Conservation (phyloP, 768 basidiomycete genomes). For the Boletellus ananas region DNA sequence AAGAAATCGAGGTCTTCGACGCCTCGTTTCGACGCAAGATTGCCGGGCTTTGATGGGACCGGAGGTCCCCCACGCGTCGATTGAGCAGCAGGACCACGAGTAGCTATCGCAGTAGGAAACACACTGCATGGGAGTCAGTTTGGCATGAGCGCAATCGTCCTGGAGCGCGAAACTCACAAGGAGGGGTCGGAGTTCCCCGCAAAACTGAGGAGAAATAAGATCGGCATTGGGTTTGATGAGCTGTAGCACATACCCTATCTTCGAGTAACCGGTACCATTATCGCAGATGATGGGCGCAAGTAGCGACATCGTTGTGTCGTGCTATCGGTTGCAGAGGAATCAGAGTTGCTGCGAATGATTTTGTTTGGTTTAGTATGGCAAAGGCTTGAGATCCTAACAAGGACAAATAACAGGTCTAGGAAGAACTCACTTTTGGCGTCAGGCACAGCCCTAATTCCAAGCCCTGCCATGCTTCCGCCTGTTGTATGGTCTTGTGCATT, state of each 20-base stretch:
- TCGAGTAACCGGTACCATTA: slow-evolving; percentile 96
- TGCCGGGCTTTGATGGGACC: slow-evolving; percentile 79
- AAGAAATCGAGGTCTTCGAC: slow-evolving; percentile 99
- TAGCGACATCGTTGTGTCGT: slow-evolving; percentile 47
- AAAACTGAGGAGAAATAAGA: slow-evolving; percentile 53
- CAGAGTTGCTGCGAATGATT: slow-evolving; percentile 12
- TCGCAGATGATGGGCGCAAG: slow-evolving; percentile 96
- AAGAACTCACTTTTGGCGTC: background rate
- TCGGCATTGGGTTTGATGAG: background rate
- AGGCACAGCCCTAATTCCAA: no score
- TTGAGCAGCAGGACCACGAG: slow-evolving; percentile 49
- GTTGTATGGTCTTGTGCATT: no score
- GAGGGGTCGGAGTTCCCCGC: slow-evolving; percentile 99
- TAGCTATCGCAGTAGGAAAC: slow-evolving; percentile 97
- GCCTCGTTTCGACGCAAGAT: slow-evolving; percentile 94
- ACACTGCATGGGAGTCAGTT: slow-evolving; percentile 48
- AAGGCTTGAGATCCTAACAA: slow-evolving; percentile 24
- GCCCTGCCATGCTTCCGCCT: no score
- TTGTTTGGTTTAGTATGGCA: slow-evolving; percentile 24
- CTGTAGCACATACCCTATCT: slow-evolving; percentile 73
- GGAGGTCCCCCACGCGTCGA: slow-evolving; percentile 63
- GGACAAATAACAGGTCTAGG: slow-evolving; percentile 15
- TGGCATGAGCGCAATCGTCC: slow-evolving; percentile 3
- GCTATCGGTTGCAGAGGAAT: slow-evolving; percentile 7
- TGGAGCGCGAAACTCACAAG: slow-evolving; percentile 58